Evolutionary conservation across 2,329 filamentous ascomycete genomes (phyloP), one percentile per base, ranked within the genome.

Genomic region (Colletotrichum ledebouriae): DNA sequence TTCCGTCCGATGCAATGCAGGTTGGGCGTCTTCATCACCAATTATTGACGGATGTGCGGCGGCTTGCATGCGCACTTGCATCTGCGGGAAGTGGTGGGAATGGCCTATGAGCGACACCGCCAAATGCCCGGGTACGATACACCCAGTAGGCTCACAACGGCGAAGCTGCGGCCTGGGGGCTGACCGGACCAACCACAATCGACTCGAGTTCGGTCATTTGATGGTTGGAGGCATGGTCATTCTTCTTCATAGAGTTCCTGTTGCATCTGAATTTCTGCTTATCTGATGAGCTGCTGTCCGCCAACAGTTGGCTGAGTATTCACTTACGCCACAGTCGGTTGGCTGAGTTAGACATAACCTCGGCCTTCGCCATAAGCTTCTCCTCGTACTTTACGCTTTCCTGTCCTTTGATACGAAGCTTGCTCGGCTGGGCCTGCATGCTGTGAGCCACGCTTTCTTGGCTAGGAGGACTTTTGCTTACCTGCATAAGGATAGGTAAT

Each of bases 401-500:
- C 33, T 84, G 80, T 0, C 82, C 82, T 70, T 87, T 85, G 12
- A 88, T 76, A 41, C 86, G 84, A 47, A 84, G 78, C 77, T 91
- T 92, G 72, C 86, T 89, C 17, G 90, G 89, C 79, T 92, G 90
- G 4, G 89, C 89, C 87, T 90, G 66, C 50, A n/a, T 50, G n/a
- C 12, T 42, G 6, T 72, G 52, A 69, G 22, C 17, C 17, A 49
- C 22, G 12, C 15, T 37, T 42, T 20, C 58, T 39, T 52, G 47
- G 49, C 37, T 49, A 17, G 20, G 34, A 15, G 17, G 25, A 25
- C 34, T 15, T 50, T 42, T 39, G 71, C 81, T 72, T 74, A 89
- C 89, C 84, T 92, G 90, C 82, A 92, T 86, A 58, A 94, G 80
- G n/a, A 94, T 80, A 6, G 91, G 90, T 2, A 93, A 82, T 25